A percentile compares a stretch with the other conserved stretches of the same genome.
These are phyloP conservation scores for Albifimbria verrucaria DNA, from an alignment of 2,329 filamentous ascomycete species.

Conservation along the genomic window DNA sequence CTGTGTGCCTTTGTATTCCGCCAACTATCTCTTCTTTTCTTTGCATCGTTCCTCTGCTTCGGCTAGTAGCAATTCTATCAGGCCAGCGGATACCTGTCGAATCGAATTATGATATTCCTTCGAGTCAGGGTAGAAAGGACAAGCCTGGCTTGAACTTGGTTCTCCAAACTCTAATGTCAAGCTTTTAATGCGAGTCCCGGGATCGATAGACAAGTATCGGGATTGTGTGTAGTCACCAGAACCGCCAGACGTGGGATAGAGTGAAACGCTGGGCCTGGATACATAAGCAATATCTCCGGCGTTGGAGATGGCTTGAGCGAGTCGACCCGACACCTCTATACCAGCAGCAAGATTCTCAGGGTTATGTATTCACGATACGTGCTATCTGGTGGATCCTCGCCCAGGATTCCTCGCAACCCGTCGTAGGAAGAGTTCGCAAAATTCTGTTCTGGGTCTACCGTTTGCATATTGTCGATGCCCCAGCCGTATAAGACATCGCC, in stretches of 20 bases:
- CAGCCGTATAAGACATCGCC: slow-evolving; percentile 54
- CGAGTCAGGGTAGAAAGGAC: slow-evolving; percentile 43
- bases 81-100: slow-evolving; percentile 40
- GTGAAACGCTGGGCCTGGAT: slow-evolving; percentile 32
- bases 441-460: slow-evolving; percentile 41
- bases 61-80: slow-evolving; percentile 47
- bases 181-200: slow-evolving; percentile 34
- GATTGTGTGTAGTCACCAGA: slow-evolving; percentile 45
- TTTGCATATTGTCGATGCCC: slow-evolving; percentile 54
- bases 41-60: too few relatives aligned
- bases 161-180: slow-evolving; percentile 46
- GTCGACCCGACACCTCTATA: slow-evolving; percentile 26
- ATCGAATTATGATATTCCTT: slow-evolving; percentile 40
- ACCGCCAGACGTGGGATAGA: slow-evolving; percentile 44
- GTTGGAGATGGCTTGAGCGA: slow-evolving; percentile 35
- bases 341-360: slow-evolving; percentile 30
- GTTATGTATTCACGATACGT: slow-evolving; percentile 45
- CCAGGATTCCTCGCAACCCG: slow-evolving; percentile 43
- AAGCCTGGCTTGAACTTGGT: slow-evolving; percentile 16
- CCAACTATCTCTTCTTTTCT: too few relatives aligned
- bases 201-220: slow-evolving; percentile 33
- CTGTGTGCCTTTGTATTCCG: too few relatives aligned
- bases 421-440: slow-evolving; percentile 52
- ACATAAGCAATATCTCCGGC: slow-evolving; percentile 35
- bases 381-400: slow-evolving; percentile 27